Evolutionary conservation across 306 rosid genomes (phyloP).

Genomic region (Gastrolobium villosum): DNA sequence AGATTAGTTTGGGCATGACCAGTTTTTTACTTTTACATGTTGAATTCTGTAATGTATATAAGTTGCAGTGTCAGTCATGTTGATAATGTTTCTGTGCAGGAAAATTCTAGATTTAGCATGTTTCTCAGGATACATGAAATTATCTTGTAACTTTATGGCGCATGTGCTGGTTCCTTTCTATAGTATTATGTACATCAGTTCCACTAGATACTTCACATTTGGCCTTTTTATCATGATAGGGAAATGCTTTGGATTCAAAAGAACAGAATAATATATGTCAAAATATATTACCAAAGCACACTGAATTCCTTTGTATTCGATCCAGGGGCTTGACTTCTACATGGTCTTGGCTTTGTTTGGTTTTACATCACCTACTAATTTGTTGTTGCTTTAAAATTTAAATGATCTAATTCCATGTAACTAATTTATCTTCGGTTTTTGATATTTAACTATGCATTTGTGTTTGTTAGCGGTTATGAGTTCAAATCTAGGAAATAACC

Average conservation of each 20-base stretch:
- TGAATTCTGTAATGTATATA: not conserved
- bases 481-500: too few species aligned
- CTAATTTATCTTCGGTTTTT: not conserved
- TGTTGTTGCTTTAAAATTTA: not conserved
- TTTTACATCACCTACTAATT: not conserved
- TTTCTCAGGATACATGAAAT: conserved; percentile 4
- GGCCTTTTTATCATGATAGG: conserved; percentile 12
- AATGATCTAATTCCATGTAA: not conserved
- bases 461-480: too few species aligned
- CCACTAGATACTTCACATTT: conserved; percentile 19
- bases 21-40: conserved; percentile 23
- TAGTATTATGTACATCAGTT: not conserved
- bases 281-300: not conserved
- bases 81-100: conserved; percentile 36
- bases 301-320: conserved; percentile 35
- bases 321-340: conserved; percentile 15
- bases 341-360: not conserved
- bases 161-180: conserved; percentile 21
- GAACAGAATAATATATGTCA: not conserved
- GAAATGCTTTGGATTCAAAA: conserved; percentile 22
- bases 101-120: not conserved
- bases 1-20: conserved; percentile 34
- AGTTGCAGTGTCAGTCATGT: conserved; percentile 14
- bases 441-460: not conserved
- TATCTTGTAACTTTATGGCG: not conserved